Evolutionary conservation across 805 yeast species (phyloP), one percentile per base, ranked within the genome.

Genomic region (Yamadazyma kitorensis): DNA sequence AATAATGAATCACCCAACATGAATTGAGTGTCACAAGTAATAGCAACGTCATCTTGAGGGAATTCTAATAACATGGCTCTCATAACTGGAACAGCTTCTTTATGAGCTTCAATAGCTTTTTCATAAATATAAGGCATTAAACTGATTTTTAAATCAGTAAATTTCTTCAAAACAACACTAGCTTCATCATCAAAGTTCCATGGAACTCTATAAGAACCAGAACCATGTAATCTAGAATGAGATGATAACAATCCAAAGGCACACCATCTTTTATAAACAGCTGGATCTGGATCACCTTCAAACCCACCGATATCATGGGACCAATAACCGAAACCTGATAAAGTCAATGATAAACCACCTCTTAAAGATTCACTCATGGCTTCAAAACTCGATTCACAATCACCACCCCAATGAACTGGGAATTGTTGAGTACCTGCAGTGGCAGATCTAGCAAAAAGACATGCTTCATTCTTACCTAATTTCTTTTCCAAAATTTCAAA

Each of bases 401-500:
- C 68, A 16, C 68, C 68, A n/a, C 64, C 66, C 68, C 68, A 61
- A 41, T 61, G 67, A 8, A 61, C 68, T 5, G 68, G 68, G 52
- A 54, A 61, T 39, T 56, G 45, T 41, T 61, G 68, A 11, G 55
- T 52, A 6, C 65, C 64, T 17, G 57, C 53, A 19, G 68, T 61
- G 22, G 68, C 63, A 13, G 62, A 54, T 28, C 67, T 47, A 9
- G 67, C 65, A 41, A 61, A 61, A 17, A 61, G 49, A 37, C 59
- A 56, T 3, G 67, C 65, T 25, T 57, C 41, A 32, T 55, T 39
- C 35, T 46, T 45, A 18, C 67, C 67, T n/a, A 49, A 35, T 32
- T 52, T 48, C 34, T 45, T 39, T 41, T 54, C 61, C 23, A 61
- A 48, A 6, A 57, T 40, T 27, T 59, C 66, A 37, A 57, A 61